Conservation (phyloP, 257 asterid species). For the Solanum chilense region DNA sequence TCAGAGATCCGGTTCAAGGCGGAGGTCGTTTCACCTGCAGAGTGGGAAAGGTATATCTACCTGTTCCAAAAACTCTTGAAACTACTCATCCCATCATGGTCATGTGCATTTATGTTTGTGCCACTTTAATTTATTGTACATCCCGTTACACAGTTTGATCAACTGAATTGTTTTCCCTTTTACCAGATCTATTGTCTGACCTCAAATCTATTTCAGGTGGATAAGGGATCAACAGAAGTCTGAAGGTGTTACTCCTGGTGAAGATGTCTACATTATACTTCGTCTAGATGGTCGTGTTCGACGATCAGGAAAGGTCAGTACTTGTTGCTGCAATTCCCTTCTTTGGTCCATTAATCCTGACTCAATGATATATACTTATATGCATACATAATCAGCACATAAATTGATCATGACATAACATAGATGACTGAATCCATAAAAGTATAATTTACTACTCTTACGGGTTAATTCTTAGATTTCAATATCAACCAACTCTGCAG, state of each 20-base stretch:
- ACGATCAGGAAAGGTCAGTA: constrained; percentile 85
- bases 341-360: background rate
- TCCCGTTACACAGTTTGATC: background rate
- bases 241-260: constrained; percentile 89
- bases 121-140: background rate
- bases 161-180: background rate
- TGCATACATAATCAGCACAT: background rate
- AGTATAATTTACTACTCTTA: background rate
- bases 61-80: background rate
- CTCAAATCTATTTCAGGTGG: constrained; percentile 48
- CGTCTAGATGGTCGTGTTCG: constrained; percentile 98
- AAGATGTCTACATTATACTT: constrained; percentile 85
- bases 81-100: background rate
- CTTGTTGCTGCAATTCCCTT: background rate
- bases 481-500: constrained; percentile 21
- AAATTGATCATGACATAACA: background rate
- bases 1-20: constrained; percentile 95
- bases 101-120: background rate
- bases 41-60: constrained; percentile 81
- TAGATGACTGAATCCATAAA: background rate
- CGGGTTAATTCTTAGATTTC: background rate
- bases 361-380: background rate
- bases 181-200: background rate
- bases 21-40: constrained; percentile 69
- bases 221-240: constrained; percentile 79